phyloP scores from a whole-genome alignment of 108 stramenopile species.

The Schizochytrium sp. region DNA sequence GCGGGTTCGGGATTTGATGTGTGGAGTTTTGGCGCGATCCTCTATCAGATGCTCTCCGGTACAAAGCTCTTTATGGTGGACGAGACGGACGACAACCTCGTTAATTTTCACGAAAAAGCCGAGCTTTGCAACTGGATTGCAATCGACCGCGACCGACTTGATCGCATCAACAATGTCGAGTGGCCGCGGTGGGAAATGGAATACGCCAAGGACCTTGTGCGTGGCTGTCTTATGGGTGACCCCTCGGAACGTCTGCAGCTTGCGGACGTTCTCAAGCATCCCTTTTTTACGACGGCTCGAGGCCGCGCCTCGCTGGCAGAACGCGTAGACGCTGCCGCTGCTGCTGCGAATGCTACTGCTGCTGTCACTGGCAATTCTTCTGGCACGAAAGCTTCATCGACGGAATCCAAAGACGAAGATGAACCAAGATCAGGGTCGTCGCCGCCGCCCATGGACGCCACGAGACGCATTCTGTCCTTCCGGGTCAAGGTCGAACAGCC shows the following conservation, averaged over 20 bases:
- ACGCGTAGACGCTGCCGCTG: too few species aligned
- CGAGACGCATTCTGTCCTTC: background rate
- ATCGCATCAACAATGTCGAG: background rate
- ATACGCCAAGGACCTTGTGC: background rate
- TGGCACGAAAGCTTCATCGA: background rate
- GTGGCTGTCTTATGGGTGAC: background rate
- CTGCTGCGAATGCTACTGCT: too few species aligned
- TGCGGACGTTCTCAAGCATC: background rate
- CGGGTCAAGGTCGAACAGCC: background rate
- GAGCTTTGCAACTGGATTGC: background rate
- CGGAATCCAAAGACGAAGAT: background rate
- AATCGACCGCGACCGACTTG: background rate
- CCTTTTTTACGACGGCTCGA: background rate
- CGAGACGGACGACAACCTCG: background rate
- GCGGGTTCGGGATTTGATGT: conserved; percentile 22
- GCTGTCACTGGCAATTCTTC: too few species aligned
- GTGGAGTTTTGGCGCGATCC: conserved; percentile 33
- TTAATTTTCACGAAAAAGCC: background rate
- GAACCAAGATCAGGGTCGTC: background rate
- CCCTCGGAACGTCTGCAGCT: background rate
- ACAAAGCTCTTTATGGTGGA: conserved; percentile 19
- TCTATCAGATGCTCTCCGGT: conserved; percentile 30
- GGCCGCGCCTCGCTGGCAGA: background rate
- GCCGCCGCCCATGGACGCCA: background rate
- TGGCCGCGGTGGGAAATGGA: background rate